Evolutionary conservation across 2,329 filamentous ascomycete genomes (phyloP).

Genomic region (Diaporthe batatas): DNA sequence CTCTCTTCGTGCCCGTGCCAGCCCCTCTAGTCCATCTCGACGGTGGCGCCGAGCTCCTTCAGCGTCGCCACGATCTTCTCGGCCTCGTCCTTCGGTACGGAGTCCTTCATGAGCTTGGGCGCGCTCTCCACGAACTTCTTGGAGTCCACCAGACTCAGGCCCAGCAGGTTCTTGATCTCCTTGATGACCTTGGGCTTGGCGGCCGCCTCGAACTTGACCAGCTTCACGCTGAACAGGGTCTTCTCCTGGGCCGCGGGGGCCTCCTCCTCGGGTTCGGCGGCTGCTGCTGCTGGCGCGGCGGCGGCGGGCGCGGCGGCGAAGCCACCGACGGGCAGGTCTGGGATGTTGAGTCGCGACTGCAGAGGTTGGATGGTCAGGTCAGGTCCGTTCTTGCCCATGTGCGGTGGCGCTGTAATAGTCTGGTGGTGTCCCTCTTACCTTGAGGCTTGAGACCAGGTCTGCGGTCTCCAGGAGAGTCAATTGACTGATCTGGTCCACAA

Average conservation of each 20-base stretch:
- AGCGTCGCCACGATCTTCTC: conserved; percentile 97
- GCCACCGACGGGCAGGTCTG: conserved; percentile 94
- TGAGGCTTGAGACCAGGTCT: conserved; percentile 92
- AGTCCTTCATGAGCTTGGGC: conserved; percentile 99
- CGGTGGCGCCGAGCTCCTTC: conserved; percentile 92
- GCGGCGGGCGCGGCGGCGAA: conserved; percentile 79
- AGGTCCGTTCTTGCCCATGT: neutral
- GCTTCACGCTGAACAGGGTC: conserved; percentile 96
- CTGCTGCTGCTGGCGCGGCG: conserved; percentile 71
- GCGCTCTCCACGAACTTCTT: conserved; percentile 99
- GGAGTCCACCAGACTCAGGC: conserved; percentile 95
- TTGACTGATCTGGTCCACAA: conserved; percentile 99
- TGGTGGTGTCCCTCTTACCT: conserved; percentile 69
- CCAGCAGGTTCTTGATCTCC: conserved; percentile 97
- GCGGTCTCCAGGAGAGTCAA: conserved; percentile 98
- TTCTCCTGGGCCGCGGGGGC: conserved; percentile 93
- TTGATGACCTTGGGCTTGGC: conserved; percentile 99
- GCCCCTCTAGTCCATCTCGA: conserved; percentile 83
- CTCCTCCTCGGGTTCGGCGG: conserved; percentile 88
- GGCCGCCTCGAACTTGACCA: conserved; percentile 86
- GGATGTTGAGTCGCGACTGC: conserved; percentile 95
- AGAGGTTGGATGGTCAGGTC: conserved; percentile 33
- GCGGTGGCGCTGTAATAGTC: neutral
- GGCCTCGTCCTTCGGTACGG: conserved; percentile 97
- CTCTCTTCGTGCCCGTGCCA: neutral